phyloP scores from a whole-genome alignment of 345 rosid genomes.

The Syzygium grande region DNA sequence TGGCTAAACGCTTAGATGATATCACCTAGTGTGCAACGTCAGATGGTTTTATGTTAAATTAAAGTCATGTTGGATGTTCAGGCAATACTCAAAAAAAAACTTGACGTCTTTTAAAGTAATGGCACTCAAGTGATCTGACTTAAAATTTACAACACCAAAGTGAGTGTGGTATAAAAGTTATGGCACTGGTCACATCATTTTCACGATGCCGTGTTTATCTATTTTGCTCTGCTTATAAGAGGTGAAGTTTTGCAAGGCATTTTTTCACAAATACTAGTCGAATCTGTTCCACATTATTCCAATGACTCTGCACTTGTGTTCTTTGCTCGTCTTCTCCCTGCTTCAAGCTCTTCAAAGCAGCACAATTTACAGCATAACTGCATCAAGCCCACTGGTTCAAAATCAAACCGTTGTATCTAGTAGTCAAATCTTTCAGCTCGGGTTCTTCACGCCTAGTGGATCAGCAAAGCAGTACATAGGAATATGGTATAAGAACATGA shows the following conservation, averaged over 20 bases:
- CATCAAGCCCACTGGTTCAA: background rate
- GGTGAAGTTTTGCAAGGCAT: background rate
- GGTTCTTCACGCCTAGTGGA: constrained; percentile 2
- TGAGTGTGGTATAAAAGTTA: background rate
- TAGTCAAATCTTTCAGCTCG: constrained; percentile 3
- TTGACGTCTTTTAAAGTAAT: too few relatives aligned
- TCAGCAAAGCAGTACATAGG: constrained; percentile 1
- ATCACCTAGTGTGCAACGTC: background rate
- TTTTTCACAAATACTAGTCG: background rate
- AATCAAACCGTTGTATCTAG: constrained; percentile 1
- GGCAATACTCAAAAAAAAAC: background rate
- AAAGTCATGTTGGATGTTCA: background rate
- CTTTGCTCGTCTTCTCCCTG: background rate
- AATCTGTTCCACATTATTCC: background rate
- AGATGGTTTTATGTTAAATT: background rate
- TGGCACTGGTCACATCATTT: background rate
- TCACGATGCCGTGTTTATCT: background rate
- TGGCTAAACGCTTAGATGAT: background rate
- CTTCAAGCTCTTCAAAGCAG: background rate
- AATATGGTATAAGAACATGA: constrained; percentile 2
- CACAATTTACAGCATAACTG: background rate
- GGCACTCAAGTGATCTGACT: background rate
- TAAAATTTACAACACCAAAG: background rate
- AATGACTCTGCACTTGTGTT: constrained; percentile 1
- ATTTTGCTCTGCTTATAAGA: background rate